Conservation (phyloP, 148 eudicot genomes). For the Vaccinium myrtillus region DNA sequence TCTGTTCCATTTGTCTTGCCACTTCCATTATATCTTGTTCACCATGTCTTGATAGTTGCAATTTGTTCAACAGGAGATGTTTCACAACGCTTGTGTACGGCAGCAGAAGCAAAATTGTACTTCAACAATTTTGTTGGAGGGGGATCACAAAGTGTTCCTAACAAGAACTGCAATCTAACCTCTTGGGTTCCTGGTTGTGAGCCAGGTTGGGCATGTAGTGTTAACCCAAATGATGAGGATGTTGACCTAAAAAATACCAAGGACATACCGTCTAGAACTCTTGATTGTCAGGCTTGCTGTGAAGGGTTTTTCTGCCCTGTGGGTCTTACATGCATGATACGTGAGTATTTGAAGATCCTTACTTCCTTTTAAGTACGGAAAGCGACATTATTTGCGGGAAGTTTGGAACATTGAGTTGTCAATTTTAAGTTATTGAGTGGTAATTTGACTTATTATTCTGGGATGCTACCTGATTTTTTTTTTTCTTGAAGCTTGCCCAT, state of each 20-base stretch:
- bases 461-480: not conserved
- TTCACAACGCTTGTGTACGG: conserved; percentile 51
- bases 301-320: conserved; percentile 84
- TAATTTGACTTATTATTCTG: conserved; percentile 18
- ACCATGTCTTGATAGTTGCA: not conserved
- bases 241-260: conserved; percentile 34
- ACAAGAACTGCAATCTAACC: conserved; percentile 59
- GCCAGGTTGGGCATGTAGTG: conserved; percentile 78
- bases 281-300: conserved; percentile 56
- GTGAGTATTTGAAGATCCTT: conserved; percentile 30
- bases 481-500: conserved; percentile 75
- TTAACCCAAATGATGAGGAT: conserved; percentile 9
- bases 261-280: conserved; percentile 45
- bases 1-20: not conserved
- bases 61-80: conserved; percentile 41
- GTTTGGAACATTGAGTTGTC: not conserved
- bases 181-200: conserved; percentile 70
- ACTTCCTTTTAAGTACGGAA: not conserved
- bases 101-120: conserved; percentile 65
- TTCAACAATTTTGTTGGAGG: conserved; percentile 28
- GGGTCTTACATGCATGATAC: conserved; percentile 84
- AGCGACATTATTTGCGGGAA: not conserved
- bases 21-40: not conserved
- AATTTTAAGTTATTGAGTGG: not conserved
- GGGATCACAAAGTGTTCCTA: conserved; percentile 30